Evolutionary conservation across 129 eudicot species (phyloP).

Genomic region (Apium graveolens): DNA sequence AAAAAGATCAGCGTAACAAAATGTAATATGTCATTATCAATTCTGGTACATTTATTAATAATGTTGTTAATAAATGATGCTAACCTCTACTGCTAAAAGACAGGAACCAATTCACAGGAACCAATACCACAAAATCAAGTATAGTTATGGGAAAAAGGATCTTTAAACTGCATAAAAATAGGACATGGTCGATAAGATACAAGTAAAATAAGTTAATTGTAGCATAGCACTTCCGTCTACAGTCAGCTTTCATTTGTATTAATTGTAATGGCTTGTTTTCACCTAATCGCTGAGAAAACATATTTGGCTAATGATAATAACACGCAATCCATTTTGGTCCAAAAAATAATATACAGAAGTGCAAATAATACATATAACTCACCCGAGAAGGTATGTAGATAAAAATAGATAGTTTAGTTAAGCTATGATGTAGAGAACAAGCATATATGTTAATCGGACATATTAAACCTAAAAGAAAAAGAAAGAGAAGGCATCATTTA

Average conservation of each 20-base stretch:
- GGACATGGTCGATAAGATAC: background rate
- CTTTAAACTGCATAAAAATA: constrained; percentile 61
- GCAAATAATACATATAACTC: constrained; percentile 15
- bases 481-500: constrained; percentile 38
- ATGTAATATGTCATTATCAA: background rate
- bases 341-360: background rate
- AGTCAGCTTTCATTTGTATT: background rate
- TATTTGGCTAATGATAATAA: background rate
- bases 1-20: constrained; percentile 13
- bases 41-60: background rate
- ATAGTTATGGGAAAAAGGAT: constrained; percentile 73
- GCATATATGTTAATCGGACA: no score
- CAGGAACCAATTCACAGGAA: constrained; percentile 94
- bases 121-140: constrained; percentile 68
- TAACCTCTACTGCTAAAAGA: constrained; percentile 72
- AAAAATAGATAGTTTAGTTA: no score
- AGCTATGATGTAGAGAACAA: no score
- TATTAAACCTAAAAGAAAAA: no score
- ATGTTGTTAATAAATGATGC: background rate
- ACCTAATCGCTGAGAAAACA: background rate
- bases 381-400: constrained; percentile 99
- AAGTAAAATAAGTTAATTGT: background rate
- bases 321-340: background rate
- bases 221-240: background rate
- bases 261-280: background rate